Evolutionary conservation across 768 basidiomycete species (phyloP), one percentile per base, ranked within the genome.

Genomic region (Phylloporus arenicola): DNA sequence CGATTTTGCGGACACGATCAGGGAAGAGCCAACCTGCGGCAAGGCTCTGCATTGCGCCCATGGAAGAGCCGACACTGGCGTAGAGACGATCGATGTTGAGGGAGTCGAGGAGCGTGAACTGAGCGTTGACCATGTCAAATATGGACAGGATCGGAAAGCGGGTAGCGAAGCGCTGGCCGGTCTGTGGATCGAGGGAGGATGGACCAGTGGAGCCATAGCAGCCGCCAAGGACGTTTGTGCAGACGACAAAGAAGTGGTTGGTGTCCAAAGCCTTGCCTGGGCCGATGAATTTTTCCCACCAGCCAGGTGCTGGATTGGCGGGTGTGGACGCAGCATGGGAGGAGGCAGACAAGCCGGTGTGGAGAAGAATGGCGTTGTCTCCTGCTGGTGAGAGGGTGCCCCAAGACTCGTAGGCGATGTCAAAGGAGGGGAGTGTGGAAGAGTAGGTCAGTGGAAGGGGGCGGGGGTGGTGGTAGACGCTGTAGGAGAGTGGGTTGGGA

Each of bases 221-320:
- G 0, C 96, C 95, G 1, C 94, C 96, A 37, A 99, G 76, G 50
- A 93, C 93, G 68, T 98, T 99, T 10, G 93, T 90, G 72, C 96
- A 99, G 38, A 99, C 81, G 64, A 98, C 73, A 69, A 89, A 97
- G 75, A 87, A 96, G 47, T 83, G 79, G 62, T 92, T 75, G 6
- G 96, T 98, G 74, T 99, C 96, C 37, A 99, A 75, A 10, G 94
- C 83, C 60, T 87, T 92, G 45, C 91, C 91, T 4, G 95, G 92
- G 0, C 96, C 96, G 57, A 99, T 93, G 70, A 98, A 99, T 61
- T 88, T 86, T 70, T 98, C 90, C 96, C 96, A 99, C 96, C 96
- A 99, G 4, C 96, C 95, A 9, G 87, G 83, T 0, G 87, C 69
- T 2, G 86, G 78, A 58, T 95, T 99, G 4, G 73, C 66, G 4